Evolutionary conservation across 2,329 filamentous ascomycete genomes (phyloP), one percentile per base, ranked within the genome.

Genomic region (Apiospora koreana): DNA sequence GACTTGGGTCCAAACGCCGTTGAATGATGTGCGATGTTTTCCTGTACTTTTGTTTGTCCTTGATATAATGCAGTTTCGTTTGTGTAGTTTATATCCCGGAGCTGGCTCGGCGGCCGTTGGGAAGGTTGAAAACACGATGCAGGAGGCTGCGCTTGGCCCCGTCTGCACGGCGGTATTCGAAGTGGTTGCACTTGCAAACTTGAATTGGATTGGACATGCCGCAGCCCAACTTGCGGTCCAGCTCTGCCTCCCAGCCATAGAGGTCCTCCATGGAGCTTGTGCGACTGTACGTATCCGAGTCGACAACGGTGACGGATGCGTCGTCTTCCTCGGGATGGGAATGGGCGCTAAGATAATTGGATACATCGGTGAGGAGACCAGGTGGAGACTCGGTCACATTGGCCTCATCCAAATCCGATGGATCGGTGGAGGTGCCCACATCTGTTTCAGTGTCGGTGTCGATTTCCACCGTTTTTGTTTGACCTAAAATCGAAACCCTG

Each of bases 191-290:
- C 38, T 70, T 66, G 65, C 71, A 77, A 5, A 73, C 65, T 16
- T 70, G 48, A 42, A 72, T 69, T 18, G 72, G 67, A 67, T 72
- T 72, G 38, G 71, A 70, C 54, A 75, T 72, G 66, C 73, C 72
- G 68, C 74, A 78, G 18, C 73, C 70, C 46, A 75, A 68, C 70
- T 77, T 77, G 70, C 75, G 76, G 25, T 83, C 80, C 25, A 84
- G 79, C 72, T 85, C 85, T 12, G 85, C 85, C 71, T 88, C 86
- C 87, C 86, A 89, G 16, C 87, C 86, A 69, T 88, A 88, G 5
- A 82, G 74, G 69, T 88, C 86, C 1, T 80, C 76, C 7, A 77
- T 77, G 4, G 78, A 77, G 18, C 75, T 76, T 10, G 75, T 71
- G 67, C 72, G 74, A 7, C 73, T 76, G 58, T 77, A 78, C 6